Evolutionary conservation across 331 rosid genomes (phyloP), one percentile per base, ranked within the genome.

Genomic region (Malus hybrid): DNA sequence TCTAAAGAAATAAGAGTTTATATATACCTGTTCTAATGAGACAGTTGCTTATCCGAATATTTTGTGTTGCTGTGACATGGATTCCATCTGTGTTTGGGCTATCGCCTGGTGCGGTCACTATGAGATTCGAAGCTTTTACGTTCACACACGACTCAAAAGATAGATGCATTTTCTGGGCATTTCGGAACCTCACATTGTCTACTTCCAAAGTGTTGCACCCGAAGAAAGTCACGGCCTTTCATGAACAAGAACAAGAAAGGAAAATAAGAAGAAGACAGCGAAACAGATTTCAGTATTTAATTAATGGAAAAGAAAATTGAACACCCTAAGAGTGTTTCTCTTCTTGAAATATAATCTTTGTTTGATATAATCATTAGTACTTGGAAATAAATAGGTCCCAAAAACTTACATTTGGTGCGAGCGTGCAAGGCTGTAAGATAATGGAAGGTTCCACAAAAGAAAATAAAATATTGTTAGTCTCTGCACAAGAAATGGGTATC

Each of bases 81-180:
- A 94, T 90, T 73, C 99, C 97, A 75, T 94, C 99, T 4, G 99
- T 94, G 75, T 94, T 94, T 3, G 99, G 97, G 36, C 99, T 94
- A 32, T 90, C 20, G 29, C 53, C 87, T 0, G 97, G 99, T 64
- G 97, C 93, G 24, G 5, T 61, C 0, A 94, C 81, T 30, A 58
- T 28, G 5, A 94, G 65, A 77, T 86, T 87, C 10, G 76, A 75
- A 44, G 78, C 97, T 66, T 63, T 28, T 10, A 90, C 96, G 29
- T 88, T 86, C 67, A 36, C 36, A 66, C 96, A 87, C 28, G n/a
- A 61, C 4, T 85, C 77, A 68, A 94, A 84, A 4, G 77, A 30
- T 3, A 92, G 46, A 79, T 94, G 99, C 97, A 94, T 92, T 84
- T 86, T 84, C 18, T 90, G 99, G 68, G 99, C 87, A 79, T 94